phyloP scores from a whole-genome alignment of 306 rosid genomes.

The Cucurbita pepo region DNA sequence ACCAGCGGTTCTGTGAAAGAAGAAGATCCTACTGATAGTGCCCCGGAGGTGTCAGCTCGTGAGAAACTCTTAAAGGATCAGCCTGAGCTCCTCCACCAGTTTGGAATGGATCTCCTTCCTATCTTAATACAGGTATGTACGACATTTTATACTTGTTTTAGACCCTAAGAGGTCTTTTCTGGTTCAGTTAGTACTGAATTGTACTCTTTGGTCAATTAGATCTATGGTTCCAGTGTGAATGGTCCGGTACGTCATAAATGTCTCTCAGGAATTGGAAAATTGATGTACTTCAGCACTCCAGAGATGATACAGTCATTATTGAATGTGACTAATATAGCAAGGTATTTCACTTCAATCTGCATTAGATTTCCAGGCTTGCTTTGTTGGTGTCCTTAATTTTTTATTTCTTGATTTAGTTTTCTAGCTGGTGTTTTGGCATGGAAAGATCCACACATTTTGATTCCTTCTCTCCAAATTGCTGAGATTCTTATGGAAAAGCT shows the following conservation, averaged over 20 bases:
- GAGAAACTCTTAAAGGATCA: constrained; percentile 85
- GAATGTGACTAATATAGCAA: constrained; percentile 69
- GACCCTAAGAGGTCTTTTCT: background rate
- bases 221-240: constrained; percentile 93
- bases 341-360: constrained; percentile 31
- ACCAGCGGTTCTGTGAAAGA: constrained; percentile 59
- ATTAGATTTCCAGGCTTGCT: background rate
- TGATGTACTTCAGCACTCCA: constrained; percentile 85
- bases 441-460: constrained; percentile 86
- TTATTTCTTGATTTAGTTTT: constrained; percentile 40
- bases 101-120: constrained; percentile 91
- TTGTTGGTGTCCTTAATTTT: background rate
- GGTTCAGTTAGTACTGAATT: constrained; percentile 3
- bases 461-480: constrained; percentile 93
- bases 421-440: constrained; percentile 94
- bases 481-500: constrained; percentile 98
- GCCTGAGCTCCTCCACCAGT: constrained; percentile 82
- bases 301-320: constrained; percentile 91
- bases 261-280: constrained; percentile 78
- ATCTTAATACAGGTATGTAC: constrained; percentile 62
- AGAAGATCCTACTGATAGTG: constrained; percentile 57
- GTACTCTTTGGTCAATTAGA: constrained; percentile 32
- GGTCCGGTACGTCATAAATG: constrained; percentile 95
- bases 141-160: constrained; percentile 3
- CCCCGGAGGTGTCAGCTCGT: constrained; percentile 63